phyloP scores from a whole-genome alignment of 2,329 filamentous ascomycete genomes.

The Meredithiella fracta region DNA sequence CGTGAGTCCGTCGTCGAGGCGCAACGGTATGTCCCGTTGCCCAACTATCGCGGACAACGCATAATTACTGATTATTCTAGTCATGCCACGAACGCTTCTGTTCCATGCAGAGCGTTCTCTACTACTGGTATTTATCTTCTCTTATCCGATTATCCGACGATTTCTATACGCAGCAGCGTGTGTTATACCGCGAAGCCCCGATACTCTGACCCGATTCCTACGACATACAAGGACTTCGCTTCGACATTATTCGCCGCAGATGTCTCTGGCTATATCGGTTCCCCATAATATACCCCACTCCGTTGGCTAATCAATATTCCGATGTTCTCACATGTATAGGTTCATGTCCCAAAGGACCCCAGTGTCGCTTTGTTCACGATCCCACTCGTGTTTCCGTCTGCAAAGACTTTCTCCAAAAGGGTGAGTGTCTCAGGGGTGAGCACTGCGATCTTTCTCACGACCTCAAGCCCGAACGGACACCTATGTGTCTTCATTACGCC shows the following conservation, averaged over 20 bases:
- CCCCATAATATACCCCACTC: constrained; percentile 2
- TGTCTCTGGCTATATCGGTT: not conserved
- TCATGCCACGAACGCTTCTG: constrained; percentile 48
- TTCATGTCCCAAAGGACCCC: constrained; percentile 65
- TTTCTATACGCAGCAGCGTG: not conserved
- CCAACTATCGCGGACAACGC: constrained; percentile 22
- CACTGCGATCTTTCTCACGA: constrained; percentile 86
- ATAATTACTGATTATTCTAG: constrained; percentile 25
- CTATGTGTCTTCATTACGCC: constrained; percentile 77
- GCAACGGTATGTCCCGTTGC: constrained; percentile 46
- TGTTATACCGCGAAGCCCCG: no score
- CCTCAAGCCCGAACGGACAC: constrained; percentile 63
- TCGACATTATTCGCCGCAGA: no score
- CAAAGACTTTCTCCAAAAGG: constrained; percentile 69
- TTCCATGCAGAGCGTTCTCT: constrained; percentile 57
- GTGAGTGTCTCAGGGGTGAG: constrained; percentile 58
- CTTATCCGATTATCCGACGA: not conserved
- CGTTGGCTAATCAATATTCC: constrained; percentile 26
- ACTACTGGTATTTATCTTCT: constrained; percentile 48
- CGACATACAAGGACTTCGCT: no score
- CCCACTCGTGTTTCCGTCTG: constrained; percentile 75
- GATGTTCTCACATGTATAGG: constrained; percentile 35
- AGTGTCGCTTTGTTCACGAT: constrained; percentile 71
- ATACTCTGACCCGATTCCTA: no score
- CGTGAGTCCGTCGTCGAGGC: constrained; percentile 59